Base-by-base conservation (phyloP, 495 filamentous ascomycete genomes). In the Podospora tetraspora region DNA sequence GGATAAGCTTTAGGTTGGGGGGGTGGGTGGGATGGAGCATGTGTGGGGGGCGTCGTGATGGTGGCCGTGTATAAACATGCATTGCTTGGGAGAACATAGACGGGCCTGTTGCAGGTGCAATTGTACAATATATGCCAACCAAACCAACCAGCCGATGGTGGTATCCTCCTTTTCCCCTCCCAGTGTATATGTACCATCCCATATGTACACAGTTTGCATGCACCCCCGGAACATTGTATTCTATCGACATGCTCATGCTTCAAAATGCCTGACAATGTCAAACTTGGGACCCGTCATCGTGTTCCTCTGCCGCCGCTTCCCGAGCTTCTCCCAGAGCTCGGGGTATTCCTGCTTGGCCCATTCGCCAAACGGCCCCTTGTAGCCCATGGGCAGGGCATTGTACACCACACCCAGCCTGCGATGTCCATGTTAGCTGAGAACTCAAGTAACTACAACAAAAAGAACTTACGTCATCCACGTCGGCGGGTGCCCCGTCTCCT, bases 271-370 rank as follows among this genome's bases (percentile, higher is more conserved):
- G 63, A 69, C 77, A 70, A 83, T 73, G 64, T 83, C 84, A 64
- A 82, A 82, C 68, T 75, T 71, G 29, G 67, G 66, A 29, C 81
- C 83, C 7, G 77, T 71, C 13, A 81, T 67, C 57, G 80, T 77
- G 60, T 71, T 76, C 65, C 58, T 80, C 61, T 71, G 72, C n/a
- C 79, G 80, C 66, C 79, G 78, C 66, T 76, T 78, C 66, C 84
- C 83, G 63, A 97, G 73, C 62, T 87, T 83, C 21, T 73, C 75
- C 92, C 93, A 97, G 6, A 84, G 77, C 32, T 84, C 81, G 0
- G 91, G 89, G 74, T 92, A 91, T 34, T 84, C 81, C 13, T 83
- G 76, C 66, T 81, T 82, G 9, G 88, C 87, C 92, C 92, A 97
- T 30, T 84, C 78, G 73, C 91, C 87, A 57, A 97, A 86, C 76